These are phyloP conservation scores for Moesziomyces sp. DNA, from an alignment of 1,284 basidiomycete genomes.

Conservation along the genomic window DNA sequence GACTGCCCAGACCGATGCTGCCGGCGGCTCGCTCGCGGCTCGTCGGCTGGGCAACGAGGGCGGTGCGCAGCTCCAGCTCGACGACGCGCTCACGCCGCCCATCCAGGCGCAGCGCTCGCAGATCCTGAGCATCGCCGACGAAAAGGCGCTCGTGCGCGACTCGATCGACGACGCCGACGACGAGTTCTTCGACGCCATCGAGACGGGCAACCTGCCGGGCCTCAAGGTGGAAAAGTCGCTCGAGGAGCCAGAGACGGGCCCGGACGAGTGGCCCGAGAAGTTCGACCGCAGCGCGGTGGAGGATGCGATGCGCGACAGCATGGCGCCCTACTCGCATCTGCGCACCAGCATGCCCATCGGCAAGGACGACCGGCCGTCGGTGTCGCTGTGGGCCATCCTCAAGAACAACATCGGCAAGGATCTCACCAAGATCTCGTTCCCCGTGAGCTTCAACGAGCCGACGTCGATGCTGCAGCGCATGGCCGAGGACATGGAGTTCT, in stretches of 20 bases:
- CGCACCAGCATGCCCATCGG: constrained; percentile 77
- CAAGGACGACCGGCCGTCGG: constrained; percentile 84
- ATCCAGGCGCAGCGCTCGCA: constrained; percentile 25
- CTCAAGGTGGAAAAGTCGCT: constrained; percentile 58
- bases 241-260: constrained; percentile 17
- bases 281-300: constrained; percentile 53
- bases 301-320: constrained; percentile 12
- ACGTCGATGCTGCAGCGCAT: constrained; percentile 84
- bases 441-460: constrained; percentile 86
- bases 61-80: constrained; percentile 36
- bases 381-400: constrained; percentile 93
- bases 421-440: constrained; percentile 93
- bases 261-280: constrained; percentile 34
- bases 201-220: constrained; percentile 72
- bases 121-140: constrained; percentile 36
- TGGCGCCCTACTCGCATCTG: constrained; percentile 74
- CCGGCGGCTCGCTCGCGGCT: constrained; percentile 25
- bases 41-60: constrained; percentile 41
- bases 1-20: constrained; percentile 11
- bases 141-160: constrained; percentile 25
- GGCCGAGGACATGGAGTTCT: constrained; percentile 70
- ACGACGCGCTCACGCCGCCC: constrained; percentile 27
- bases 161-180: constrained; percentile 83
- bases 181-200: constrained; percentile 98
- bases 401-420: constrained; percentile 98